phyloP scores from a whole-genome alignment of 1,284 basidiomycete genomes.

The Heterobasidion annosum region DNA sequence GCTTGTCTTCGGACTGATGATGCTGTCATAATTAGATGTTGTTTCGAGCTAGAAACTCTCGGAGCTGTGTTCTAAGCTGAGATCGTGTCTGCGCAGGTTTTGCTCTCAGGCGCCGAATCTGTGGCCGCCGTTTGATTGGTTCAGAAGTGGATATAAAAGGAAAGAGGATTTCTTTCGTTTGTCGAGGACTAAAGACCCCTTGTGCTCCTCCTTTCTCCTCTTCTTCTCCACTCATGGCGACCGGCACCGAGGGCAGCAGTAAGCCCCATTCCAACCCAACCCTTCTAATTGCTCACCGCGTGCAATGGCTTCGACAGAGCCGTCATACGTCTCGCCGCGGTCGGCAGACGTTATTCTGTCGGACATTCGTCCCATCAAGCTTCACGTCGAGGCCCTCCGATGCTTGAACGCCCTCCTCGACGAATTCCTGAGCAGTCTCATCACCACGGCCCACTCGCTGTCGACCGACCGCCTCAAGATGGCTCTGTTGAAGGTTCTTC shows the following conservation, averaged over 20 bases:
- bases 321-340: constrained; percentile 67
- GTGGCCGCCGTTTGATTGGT: not conserved
- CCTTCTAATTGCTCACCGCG: not conserved
- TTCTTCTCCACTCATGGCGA: not conserved
- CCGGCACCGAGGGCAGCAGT: not conserved
- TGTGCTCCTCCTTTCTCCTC: not conserved
- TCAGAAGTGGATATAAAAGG: not conserved
- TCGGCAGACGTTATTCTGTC: constrained; percentile 87
- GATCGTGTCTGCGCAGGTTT: not conserved
- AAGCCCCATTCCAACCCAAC: not conserved
- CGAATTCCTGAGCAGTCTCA: constrained; percentile 73
- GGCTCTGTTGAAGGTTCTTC: constrained; percentile 65
- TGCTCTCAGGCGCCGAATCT: not conserved
- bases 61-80: not conserved
- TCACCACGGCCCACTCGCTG: constrained; percentile 66
- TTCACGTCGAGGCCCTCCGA: constrained; percentile 64
- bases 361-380: constrained; percentile 82
- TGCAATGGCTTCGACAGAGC: constrained; percentile 27
- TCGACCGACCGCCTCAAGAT: constrained; percentile 68
- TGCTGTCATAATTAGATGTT: not conserved
- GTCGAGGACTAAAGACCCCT: not conserved
- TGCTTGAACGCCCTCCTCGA: constrained; percentile 83
- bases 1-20: not conserved
- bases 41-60: not conserved
- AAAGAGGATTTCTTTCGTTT: not conserved